These are phyloP conservation scores for Serendipita sp. DNA, from an alignment of 768 basidiomycete genomes.

Conservation along the genomic window DNA sequence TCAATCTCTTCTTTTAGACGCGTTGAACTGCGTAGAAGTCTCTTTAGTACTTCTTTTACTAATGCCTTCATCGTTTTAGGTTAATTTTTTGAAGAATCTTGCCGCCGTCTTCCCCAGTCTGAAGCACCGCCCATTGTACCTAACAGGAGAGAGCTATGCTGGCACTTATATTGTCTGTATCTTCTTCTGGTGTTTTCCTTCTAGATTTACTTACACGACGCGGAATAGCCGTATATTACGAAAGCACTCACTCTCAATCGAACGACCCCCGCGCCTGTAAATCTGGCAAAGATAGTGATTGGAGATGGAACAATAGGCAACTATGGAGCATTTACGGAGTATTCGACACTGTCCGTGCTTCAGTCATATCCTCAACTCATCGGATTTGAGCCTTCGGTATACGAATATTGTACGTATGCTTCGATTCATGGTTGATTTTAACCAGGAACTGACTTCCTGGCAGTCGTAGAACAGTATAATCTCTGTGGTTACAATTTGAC, in stretches of 20 bases:
- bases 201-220: background rate
- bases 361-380: slow-evolving; percentile 66
- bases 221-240: background rate
- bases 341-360: slow-evolving; percentile 33
- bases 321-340: background rate
- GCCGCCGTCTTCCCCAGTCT: slow-evolving; percentile 61
- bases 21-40: too few relatives aligned
- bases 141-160: slow-evolving; percentile 58
- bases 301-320: slow-evolving; percentile 35
- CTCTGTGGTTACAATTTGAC: slow-evolving; percentile 52
- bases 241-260: slow-evolving; percentile 13
- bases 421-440: background rate
- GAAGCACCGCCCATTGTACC: slow-evolving; percentile 44
- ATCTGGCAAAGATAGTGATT: slow-evolving; percentile 49
- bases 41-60: background rate
- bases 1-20: background rate
- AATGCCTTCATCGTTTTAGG: slow-evolving; percentile 21
- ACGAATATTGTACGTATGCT: background rate
- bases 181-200: background rate
- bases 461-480: slow-evolving; percentile 13
- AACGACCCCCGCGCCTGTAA: slow-evolving; percentile 46
- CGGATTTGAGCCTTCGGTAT: slow-evolving; percentile 39
- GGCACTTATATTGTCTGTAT: slow-evolving; percentile 48
- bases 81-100: slow-evolving; percentile 55
- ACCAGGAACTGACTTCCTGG: background rate